Percentiles rank a stretch among this genome's conserved stretches.
These are phyloP conservation scores for Abortiporus biennis DNA, from an alignment of 1,284 basidiomycete genomes.

Conservation along the genomic window DNA sequence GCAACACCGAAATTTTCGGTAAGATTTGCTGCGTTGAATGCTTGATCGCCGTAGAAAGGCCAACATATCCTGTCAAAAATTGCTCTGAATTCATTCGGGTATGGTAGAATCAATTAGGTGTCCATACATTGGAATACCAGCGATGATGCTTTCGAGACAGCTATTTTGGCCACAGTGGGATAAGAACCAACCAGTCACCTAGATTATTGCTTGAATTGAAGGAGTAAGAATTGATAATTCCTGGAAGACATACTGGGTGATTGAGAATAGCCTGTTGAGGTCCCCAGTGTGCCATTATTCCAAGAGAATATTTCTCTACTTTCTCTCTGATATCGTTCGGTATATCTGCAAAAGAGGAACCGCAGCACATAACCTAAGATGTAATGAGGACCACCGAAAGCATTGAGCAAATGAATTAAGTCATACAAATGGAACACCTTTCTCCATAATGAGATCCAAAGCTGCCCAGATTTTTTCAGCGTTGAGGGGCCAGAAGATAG, in stretches of 20 bases:
- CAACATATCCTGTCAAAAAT: conserved; percentile 1
- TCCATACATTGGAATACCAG: conserved; percentile 12
- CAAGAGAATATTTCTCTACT: conserved; percentile 10
- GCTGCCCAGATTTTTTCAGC: conserved; percentile 7
- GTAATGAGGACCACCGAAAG: conserved; percentile 6
- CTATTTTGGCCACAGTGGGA: conserved; percentile 13
- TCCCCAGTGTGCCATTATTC: conserved; percentile 13
- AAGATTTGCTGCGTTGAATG: not conserved
- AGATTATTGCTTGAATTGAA: not conserved
- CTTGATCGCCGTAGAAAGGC: not conserved
- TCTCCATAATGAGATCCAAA: too few species aligned
- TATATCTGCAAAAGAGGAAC: conserved; percentile 9
- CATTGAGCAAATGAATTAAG: conserved; percentile 5
- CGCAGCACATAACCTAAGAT: conserved; percentile 17
- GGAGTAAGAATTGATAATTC: not conserved
- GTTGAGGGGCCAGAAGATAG: conserved; percentile 5
- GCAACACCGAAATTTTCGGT: not conserved
- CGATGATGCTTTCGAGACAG: conserved; percentile 7
- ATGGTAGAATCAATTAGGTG: not conserved
- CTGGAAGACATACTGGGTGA: conserved; percentile 13
- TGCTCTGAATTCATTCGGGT: not conserved
- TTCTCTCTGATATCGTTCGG: conserved; percentile 12
- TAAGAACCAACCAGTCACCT: conserved; percentile 12
- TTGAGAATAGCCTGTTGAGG: conserved; percentile 18
- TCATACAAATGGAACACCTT: conserved; percentile 5